Percentiles rank a stretch among this genome's conserved stretches.
Conservation (phyloP, 163 green algal species). For the Scenedesmus sp. region DNA sequence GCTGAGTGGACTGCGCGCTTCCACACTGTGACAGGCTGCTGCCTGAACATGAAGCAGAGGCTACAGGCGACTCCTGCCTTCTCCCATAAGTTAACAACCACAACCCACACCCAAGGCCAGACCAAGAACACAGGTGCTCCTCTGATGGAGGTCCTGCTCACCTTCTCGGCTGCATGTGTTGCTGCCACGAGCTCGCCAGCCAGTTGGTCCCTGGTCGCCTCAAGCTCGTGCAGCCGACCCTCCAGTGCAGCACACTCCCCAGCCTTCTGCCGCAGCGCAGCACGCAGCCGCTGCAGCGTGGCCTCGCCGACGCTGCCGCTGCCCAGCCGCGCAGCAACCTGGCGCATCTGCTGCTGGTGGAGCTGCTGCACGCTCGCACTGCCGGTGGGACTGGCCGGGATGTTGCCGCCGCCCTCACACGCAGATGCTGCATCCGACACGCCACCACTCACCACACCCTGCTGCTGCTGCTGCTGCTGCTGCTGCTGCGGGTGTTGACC, state of each 20-base stretch:
- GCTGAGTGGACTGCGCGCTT: too few relatives aligned
- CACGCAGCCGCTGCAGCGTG: conserved; percentile 65
- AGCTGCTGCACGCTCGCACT: neutral
- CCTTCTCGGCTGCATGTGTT: conserved; percentile 65
- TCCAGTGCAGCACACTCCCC: conserved; percentile 74
- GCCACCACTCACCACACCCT: neutral
- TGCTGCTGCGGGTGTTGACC: too few relatives aligned
- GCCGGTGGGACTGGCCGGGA: neutral
- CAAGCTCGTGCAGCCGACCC: conserved; percentile 74
- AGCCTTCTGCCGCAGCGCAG: conserved; percentile 63
- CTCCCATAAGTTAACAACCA: too few relatives aligned
- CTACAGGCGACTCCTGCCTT: too few relatives aligned
- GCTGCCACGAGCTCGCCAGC: conserved; percentile 85
- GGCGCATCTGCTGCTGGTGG: neutral
- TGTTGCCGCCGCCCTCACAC: neutral
- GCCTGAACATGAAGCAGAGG: too few relatives aligned
- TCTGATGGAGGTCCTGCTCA: too few relatives aligned
- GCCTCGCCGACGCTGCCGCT: conserved; percentile 19
- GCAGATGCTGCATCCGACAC: conserved; percentile 4
- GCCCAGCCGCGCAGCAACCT: conserved; percentile 10
- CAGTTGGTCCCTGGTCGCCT: conserved; percentile 81
- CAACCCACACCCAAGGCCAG: too few relatives aligned
- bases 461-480: neutral
- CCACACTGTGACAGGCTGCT: too few relatives aligned
- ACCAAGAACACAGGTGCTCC: too few relatives aligned